Evolutionary conservation across 2,329 filamentous ascomycete genomes (phyloP), one percentile per base, ranked within the genome.

Genomic region (Beauveria sp.): DNA sequence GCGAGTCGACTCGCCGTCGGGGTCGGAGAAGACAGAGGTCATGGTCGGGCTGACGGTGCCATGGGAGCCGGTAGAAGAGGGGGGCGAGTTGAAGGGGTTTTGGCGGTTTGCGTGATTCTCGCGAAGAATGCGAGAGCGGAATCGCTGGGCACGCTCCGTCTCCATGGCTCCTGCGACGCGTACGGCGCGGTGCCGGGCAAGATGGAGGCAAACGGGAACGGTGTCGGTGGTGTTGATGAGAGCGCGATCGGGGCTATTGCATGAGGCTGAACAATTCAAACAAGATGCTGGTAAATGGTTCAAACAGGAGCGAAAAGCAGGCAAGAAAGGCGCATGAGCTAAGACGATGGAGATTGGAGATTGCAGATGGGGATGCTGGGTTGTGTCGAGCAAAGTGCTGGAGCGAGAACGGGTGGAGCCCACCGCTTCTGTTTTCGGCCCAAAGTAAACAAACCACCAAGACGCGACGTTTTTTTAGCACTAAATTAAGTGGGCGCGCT

Each of bases 31-130:
- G 67, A 84, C 73, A 48, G 81, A 79, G 43, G 81, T 82, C 57
- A 78, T 69, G 51, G 81, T 84, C 60, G 80, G 77, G 68, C 80
- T 82, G 65, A 84, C 76, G 64, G 81, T 83, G 69, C 82, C 81
- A 71, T 83, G 81, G 58, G 80, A 82, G 61, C 81, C 82, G 34
- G 82, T 84, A 7, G 82, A 84, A 7, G 82, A 83, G 22, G 82
- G 81, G 5, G 82, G 82, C 22, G 82, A 84, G 72, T 82, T 82
- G 73, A 83, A 84, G 6, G 82, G 81, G 70, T 84, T 82, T 63
- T 81, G 76, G 70, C 77, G 76, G 71, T 80, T 78, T 65, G 78
- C 74, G 54, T 79, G 77, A 78, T 81, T 80, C 73, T 82, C 80
- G 71, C 80, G 76, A 67, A 79, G 74, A 64, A 79, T 77, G 66